Percentiles rank a stretch among this genome's conserved stretches.
These are phyloP conservation scores for Choiromyces venosus DNA, from an alignment of 495 filamentous ascomycete genomes.

Conservation along the genomic window DNA sequence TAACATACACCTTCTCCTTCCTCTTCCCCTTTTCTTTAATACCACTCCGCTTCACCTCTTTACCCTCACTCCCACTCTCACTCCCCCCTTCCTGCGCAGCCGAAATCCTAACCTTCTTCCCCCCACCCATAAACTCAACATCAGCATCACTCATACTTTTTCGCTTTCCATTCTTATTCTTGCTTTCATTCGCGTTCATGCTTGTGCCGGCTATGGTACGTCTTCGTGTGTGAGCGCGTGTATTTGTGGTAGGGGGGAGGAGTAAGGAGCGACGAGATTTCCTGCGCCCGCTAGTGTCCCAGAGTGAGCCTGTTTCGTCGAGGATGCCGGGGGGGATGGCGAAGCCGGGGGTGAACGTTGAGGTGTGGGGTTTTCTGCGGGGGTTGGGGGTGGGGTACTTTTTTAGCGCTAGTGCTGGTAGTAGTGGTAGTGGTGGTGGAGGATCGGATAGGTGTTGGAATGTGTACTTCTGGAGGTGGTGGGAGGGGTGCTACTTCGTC, in stretches of 20 bases:
- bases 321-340: constrained; percentile 29
- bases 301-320: constrained; percentile 18
- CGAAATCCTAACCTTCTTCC: not conserved
- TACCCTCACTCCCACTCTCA: not conserved
- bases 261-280: constrained; percentile 13
- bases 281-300: constrained; percentile 30
- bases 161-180: not conserved
- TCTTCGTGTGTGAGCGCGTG: not conserved
- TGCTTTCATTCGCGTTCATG: not conserved
- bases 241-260: not conserved
- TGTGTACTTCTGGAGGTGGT: constrained; percentile 1
- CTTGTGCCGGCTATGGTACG: not conserved
- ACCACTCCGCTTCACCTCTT: not conserved
- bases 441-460: not conserved
- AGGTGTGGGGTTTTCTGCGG: not conserved
- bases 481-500: not conserved
- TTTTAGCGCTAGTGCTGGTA: too few species aligned
- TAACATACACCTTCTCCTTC: constrained; percentile 9
- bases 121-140: too few species aligned
- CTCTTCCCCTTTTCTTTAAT: constrained; percentile 5
- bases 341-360: constrained; percentile 16
- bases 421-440: too few species aligned
- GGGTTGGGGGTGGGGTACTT: not conserved
- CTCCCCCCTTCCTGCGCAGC: not conserved
- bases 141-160: not conserved